Conservation (phyloP, 2,329 filamentous ascomycete genomes). For the Knoxdaviesia proteae region DNA sequence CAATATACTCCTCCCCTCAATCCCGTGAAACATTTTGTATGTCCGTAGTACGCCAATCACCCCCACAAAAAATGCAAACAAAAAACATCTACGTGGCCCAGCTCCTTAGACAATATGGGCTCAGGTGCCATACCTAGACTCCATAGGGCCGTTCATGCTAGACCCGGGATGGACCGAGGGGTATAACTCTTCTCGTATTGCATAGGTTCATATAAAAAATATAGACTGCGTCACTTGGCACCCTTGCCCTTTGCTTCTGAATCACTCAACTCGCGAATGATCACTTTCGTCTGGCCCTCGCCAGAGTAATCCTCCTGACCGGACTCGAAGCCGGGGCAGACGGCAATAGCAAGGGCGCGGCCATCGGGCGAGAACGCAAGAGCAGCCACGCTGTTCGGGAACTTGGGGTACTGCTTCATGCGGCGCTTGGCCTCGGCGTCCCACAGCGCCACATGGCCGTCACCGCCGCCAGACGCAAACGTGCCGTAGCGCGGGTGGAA, state of each 20-base stretch:
- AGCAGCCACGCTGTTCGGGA: constrained; percentile 56
- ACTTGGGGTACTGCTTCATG: constrained; percentile 75
- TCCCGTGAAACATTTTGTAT: no score
- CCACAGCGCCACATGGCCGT: constrained; percentile 84
- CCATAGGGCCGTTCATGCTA: no score
- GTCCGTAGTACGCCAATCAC: no score
- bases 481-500: constrained; percentile 73
- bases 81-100: no score
- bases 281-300: constrained; percentile 54
- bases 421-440: constrained; percentile 78
- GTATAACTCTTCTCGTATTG: no score
- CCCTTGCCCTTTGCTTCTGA: constrained; percentile 76
- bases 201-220: no score
- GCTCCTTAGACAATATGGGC: no score
- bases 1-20: no score
- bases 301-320: constrained; percentile 60
- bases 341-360: constrained; percentile 55
- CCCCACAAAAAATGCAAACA: no score
- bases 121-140: no score
- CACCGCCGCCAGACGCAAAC: constrained; percentile 75
- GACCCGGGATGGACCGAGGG: no score
- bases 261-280: constrained; percentile 67
- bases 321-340: constrained; percentile 75
- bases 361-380: constrained; percentile 62
- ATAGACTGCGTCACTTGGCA: constrained; percentile 30